Evolutionary conservation across 345 rosid species (phyloP), one percentile per base, ranked within the genome.

Genomic region (Eucalyptus decipiens): DNA sequence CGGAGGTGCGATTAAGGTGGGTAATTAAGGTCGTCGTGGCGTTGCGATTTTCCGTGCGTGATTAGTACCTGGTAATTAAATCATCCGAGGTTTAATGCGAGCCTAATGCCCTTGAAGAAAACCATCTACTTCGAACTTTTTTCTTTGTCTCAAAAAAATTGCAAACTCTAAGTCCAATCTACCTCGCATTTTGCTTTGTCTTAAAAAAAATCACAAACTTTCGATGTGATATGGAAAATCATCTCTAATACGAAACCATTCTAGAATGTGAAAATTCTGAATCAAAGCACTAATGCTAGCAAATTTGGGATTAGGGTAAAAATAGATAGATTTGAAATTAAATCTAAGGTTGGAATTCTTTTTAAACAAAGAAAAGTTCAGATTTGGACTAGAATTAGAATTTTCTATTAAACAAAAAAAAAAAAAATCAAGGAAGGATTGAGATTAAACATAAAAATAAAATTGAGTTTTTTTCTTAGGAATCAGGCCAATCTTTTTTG

Each of bases 131-230:
- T 56, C 1, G 43, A 56, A 56, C 30, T 4, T 24, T 56, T 56
- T 56, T 56, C 6, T 9, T 24, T 24, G 6, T 56, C 28, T 56
- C 0, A 24, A 56, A 56, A 56, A 24, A 4, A 6, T 23, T 23
- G 1, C 13, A 9, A 51, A 24, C 1, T 56, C 24, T 56, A 24
- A 10, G 6, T 56, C 11, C 1, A 0, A 2, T 24, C 3, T 10
- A 1, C 9, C 30, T 23, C 30, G 1, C 1, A 5, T 56, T 56
- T 56, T 24, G 2, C 13, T 56, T 56, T 56, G 3, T 56, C 1
- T 0, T 0, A 0, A 4, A 24, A 24, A 56, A 56, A 24, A 10
- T 19, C 12, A 23, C 6, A 0, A 4, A 56, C 2, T 56, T 24
- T 56, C 30, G 5, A 56, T 56, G 30, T 10, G 12, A 56, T 1